Evolutionary conservation across 2,329 filamentous ascomycete genomes (phyloP).

Genomic region (Furcasterigmium furcatum): DNA sequence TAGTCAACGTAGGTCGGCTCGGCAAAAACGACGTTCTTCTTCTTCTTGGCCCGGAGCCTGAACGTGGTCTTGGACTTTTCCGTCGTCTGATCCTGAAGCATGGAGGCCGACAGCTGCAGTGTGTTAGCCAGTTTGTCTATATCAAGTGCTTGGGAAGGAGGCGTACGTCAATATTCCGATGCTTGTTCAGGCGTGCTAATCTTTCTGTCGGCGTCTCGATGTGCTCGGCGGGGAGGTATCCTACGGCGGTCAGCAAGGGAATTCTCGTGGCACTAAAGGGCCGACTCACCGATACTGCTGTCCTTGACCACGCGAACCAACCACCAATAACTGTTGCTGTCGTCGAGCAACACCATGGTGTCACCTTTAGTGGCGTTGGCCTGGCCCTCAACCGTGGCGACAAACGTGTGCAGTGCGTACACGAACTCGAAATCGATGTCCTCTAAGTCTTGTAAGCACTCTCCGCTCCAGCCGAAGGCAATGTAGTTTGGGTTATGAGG

Average conservation of each 20-base stretch:
- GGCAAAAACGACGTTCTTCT: slow-evolving; percentile 84
- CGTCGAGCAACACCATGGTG: slow-evolving; percentile 96
- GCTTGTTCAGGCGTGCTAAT: slow-evolving; percentile 91
- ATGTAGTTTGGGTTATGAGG: slow-evolving; percentile 60
- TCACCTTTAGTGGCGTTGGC: slow-evolving; percentile 98
- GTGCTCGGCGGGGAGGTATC: slow-evolving; percentile 94
- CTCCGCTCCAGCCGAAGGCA: slow-evolving; percentile 70
- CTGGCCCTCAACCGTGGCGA: slow-evolving; percentile 96
- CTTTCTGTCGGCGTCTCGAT: slow-evolving; percentile 97
- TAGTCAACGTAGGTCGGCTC: slow-evolving; percentile 86
- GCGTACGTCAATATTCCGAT: slow-evolving; percentile 93
- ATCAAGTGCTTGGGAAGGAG: slow-evolving; percentile 5
- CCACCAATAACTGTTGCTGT: slow-evolving; percentile 99
- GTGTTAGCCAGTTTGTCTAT: slow-evolving; percentile 3
- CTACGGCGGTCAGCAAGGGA: slow-evolving; percentile 41
- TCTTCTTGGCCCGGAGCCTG: slow-evolving; percentile 77
- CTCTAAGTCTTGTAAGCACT: slow-evolving; percentile 91
- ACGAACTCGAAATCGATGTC: slow-evolving; percentile 99
- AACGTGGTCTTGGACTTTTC: slow-evolving; percentile 81
- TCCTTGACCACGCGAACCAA: slow-evolving; percentile 96
- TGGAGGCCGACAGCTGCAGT: slow-evolving; percentile 54
- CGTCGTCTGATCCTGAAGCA: slow-evolving; percentile 56
- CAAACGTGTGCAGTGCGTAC: slow-evolving; percentile 95
- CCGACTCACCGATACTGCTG: slow-evolving; percentile 75
- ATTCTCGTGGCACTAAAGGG: no score